Evolutionary conservation across 805 yeast species (phyloP).

Genomic region (Starmerella stellata): DNA sequence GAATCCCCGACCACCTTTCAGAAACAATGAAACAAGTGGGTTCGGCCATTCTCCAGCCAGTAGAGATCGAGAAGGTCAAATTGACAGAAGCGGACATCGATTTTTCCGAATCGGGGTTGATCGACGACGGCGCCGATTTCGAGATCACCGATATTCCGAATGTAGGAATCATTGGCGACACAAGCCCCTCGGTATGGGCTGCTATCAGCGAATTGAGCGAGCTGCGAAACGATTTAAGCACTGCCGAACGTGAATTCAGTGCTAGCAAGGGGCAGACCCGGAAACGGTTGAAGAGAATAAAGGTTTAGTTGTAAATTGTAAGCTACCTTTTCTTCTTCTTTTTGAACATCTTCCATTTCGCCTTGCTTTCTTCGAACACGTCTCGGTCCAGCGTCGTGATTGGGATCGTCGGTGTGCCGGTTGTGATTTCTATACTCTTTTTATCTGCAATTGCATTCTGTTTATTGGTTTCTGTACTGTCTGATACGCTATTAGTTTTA

Average conservation of each 20-base stretch:
- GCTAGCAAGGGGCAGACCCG: conserved; percentile 11
- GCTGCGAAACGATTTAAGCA: conserved; percentile 3
- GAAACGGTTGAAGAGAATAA: conserved; percentile 10
- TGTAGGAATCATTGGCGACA: conserved; percentile 14
- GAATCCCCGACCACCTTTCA: too few species aligned
- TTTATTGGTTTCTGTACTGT: too few species aligned
- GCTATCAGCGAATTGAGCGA: conserved; percentile 11
- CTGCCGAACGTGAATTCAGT: conserved; percentile 6
- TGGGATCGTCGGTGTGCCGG: too few species aligned
- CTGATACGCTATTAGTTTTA: too few species aligned
- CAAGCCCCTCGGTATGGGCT: conserved; percentile 16
- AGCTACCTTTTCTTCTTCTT: too few species aligned
- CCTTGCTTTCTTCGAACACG: conserved; percentile 3
- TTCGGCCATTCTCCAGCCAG: neutral
- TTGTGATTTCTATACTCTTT: too few species aligned
- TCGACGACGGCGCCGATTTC: conserved; percentile 15
- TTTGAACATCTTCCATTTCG: conserved; percentile 4
- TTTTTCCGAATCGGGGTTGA: too few species aligned
- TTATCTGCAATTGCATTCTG: too few species aligned
- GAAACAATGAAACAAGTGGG: too few species aligned
- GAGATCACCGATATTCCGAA: conserved; percentile 11
- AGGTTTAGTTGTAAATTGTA: too few species aligned
- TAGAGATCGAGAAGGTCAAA: too few species aligned
- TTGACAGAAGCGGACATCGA: too few species aligned
- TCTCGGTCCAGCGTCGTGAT: neutral